A percentile compares a stretch with the other conserved stretches of the same genome.
Conservation (phyloP, 345 rosid species). For the Cardiospermum halicacabum region DNA sequence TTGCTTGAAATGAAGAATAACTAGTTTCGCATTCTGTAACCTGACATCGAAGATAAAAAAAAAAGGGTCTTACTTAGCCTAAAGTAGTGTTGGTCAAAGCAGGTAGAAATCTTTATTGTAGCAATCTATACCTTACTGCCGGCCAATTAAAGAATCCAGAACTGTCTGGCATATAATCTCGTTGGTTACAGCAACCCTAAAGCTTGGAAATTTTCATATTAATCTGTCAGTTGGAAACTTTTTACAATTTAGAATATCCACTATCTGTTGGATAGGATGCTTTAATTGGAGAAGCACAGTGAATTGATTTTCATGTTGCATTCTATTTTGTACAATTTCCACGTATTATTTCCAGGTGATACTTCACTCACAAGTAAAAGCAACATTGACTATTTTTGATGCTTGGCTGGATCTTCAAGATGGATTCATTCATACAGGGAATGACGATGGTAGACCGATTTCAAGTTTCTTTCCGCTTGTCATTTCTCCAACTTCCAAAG, state of each 20-base stretch:
- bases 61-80: neutral
- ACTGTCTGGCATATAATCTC: neutral
- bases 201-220: neutral
- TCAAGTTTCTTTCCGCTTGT: constrained; percentile 74
- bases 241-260: neutral
- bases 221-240: neutral
- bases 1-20: neutral
- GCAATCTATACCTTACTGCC: neutral
- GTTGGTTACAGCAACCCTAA: neutral
- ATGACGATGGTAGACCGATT: constrained; percentile 74
- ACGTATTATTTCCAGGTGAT: constrained; percentile 51
- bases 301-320: neutral
- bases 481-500: constrained; percentile 75
- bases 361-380: constrained; percentile 87
- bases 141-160: neutral
- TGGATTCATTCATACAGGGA: constrained; percentile 69
- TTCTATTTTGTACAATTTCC: constrained; percentile 7
- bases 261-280: neutral
- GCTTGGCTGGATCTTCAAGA: constrained; percentile 95
- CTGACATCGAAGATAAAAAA: neutral
- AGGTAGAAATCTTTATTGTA: neutral
- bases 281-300: neutral
- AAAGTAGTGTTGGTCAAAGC: neutral
- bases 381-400: constrained; percentile 70
- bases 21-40: neutral